A percentile compares a stretch with the other conserved stretches of the same genome.
phyloP scores from a whole-genome alignment of 2,329 filamentous ascomycete genomes.

The Exophiala lecanii-corni region DNA sequence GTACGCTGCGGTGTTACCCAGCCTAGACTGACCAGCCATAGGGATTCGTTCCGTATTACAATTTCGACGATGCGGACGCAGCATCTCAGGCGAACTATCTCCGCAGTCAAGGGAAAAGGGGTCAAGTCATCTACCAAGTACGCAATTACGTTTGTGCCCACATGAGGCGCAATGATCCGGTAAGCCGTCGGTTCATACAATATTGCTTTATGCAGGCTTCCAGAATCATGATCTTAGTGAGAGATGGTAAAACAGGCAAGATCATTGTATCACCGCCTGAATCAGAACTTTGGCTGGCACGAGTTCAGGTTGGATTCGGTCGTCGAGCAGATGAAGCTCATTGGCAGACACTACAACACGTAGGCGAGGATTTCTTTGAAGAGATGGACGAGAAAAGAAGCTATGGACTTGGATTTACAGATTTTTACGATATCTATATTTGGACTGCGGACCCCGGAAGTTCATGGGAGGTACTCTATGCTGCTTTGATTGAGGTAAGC shows the following conservation, averaged over 20 bases:
- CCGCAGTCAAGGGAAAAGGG: no score
- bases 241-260: conserved; percentile 38
- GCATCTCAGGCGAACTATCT: no score
- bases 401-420: conserved; percentile 40
- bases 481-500: no score
- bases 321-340: conserved; percentile 38
- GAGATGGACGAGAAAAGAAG: conserved; percentile 34
- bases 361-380: conserved; percentile 38
- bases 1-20: no score
- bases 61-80: no score
- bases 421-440: conserved; percentile 42
- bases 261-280: conserved; percentile 36
- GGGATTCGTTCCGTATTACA: no score
- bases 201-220: conserved; percentile 40
- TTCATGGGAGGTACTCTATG: conserved; percentile 31
- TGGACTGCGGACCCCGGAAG: conserved; percentile 37
- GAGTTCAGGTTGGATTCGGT: conserved; percentile 37
- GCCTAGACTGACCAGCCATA: no score
- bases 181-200: no score
- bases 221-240: conserved; percentile 37
- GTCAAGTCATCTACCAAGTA: no score
- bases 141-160: no score
- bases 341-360: conserved; percentile 33
- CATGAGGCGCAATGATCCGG: no score
- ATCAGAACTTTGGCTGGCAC: conserved; percentile 37